These are phyloP conservation scores for Quercus mongolica DNA, from an alignment of 306 rosid species.

Conservation along the genomic window DNA sequence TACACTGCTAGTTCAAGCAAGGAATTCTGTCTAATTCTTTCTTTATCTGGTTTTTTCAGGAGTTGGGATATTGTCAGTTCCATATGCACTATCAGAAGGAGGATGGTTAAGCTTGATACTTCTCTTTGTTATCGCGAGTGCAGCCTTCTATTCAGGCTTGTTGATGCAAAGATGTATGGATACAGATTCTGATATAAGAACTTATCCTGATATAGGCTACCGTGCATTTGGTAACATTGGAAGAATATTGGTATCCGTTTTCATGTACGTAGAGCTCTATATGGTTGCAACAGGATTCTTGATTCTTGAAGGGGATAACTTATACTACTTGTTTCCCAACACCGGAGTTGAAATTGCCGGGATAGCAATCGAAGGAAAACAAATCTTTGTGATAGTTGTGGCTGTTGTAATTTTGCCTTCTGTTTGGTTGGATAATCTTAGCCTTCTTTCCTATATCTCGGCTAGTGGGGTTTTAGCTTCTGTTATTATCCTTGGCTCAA, in stretches of 20 bases:
- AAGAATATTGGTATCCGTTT: slow-evolving; percentile 40
- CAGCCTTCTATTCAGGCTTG: slow-evolving; percentile 57
- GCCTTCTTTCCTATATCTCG: slow-evolving; percentile 68
- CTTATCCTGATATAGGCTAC: slow-evolving; percentile 74
- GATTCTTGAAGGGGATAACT: slow-evolving; percentile 81
- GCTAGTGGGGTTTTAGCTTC: slow-evolving; percentile 90
- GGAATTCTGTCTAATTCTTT: not conserved
- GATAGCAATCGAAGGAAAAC: slow-evolving; percentile 37
- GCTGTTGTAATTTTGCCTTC: slow-evolving; percentile 64
- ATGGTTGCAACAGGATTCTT: slow-evolving; percentile 71
- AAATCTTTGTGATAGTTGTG: slow-evolving; percentile 48
- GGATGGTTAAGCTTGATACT: slow-evolving; percentile 76
- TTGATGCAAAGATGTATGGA: slow-evolving; percentile 80
- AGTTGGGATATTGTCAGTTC: slow-evolving; percentile 76
- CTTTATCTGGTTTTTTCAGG: slow-evolving; percentile 37
- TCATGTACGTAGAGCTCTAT: slow-evolving; percentile 69
- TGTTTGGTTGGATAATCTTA: slow-evolving; percentile 71
- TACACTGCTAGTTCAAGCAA: too few species aligned
- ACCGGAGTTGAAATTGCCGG: slow-evolving; percentile 36
- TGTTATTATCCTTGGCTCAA: slow-evolving; percentile 47
- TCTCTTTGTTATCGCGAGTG: slow-evolving; percentile 41
- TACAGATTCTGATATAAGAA: slow-evolving; percentile 40
- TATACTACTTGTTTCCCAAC: slow-evolving; percentile 46
- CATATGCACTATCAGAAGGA: slow-evolving; percentile 79
- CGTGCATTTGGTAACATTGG: slow-evolving; percentile 74